Conservation (phyloP, 2,329 filamentous ascomycete species). For the Cladosporium sp. region DNA sequence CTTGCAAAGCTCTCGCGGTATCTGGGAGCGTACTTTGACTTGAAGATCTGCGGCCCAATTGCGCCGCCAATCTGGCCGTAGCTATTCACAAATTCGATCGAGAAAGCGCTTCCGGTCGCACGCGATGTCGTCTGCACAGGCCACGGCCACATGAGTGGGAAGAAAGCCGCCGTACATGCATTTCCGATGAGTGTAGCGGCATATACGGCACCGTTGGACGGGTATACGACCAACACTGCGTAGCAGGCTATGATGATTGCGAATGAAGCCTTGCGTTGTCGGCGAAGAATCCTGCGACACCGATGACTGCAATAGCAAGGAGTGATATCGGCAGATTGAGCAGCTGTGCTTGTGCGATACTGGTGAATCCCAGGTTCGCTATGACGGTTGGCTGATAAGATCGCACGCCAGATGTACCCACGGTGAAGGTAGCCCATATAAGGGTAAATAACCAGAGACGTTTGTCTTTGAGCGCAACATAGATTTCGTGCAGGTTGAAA, state of each 20-base stretch:
- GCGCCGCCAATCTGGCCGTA: constrained; percentile 51
- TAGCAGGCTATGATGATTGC: constrained; percentile 20
- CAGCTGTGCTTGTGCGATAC: constrained; percentile 22
- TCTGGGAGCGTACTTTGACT: constrained; percentile 18
- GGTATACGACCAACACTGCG: constrained; percentile 19
- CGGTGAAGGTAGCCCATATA: constrained; percentile 50
- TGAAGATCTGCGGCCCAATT: constrained; percentile 44
- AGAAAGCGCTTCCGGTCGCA: constrained; percentile 21
- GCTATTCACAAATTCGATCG: constrained; percentile 17
- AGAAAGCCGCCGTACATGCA: constrained; percentile 18
- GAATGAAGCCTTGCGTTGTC: constrained; percentile 14
- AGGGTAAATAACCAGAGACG: constrained; percentile 49
- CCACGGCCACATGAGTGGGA: constrained; percentile 23
- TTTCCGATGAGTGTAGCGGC: constrained; percentile 18
- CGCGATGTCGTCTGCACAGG: constrained; percentile 19
- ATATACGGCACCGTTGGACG: constrained; percentile 19
- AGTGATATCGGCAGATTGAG: constrained; percentile 22
- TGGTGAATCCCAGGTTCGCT: constrained; percentile 21
- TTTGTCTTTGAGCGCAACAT: constrained; percentile 42
- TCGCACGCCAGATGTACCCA: constrained; percentile 46
- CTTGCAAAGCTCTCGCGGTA: constrained; percentile 17
- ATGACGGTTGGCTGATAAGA: constrained; percentile 48
- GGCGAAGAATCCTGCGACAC: constrained; percentile 19
- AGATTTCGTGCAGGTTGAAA: constrained; percentile 45
- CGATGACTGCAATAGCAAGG: constrained; percentile 20